A percentile compares a stretch with the other conserved stretches of the same genome.
Evolutionary conservation across 208 protist genomes (phyloP).

Genomic region (Angomonas ambiguus): DNA sequence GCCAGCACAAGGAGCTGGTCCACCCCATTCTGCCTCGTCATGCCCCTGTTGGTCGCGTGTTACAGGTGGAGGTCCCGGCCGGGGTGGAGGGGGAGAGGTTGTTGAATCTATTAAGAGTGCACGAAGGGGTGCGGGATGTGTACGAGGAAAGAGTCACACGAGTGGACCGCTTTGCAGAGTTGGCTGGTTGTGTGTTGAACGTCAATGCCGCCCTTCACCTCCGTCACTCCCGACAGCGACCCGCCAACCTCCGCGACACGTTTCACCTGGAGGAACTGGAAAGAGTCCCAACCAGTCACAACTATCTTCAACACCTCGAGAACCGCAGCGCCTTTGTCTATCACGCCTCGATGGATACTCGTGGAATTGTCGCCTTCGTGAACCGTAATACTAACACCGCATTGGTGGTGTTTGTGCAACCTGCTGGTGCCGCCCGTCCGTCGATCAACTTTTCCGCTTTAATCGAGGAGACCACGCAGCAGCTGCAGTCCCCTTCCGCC

Average conservation of each 20-base stretch:
- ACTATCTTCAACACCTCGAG: constrained; percentile 45
- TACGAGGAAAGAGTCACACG: constrained; percentile 71
- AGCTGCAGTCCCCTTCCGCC: constrained; percentile 22
- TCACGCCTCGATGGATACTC: constrained; percentile 55
- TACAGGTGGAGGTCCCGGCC: constrained; percentile 50
- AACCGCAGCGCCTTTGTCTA: constrained; percentile 75
- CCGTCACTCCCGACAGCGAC: constrained; percentile 29
- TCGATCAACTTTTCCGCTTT: constrained; percentile 57
- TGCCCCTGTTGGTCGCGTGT: constrained; percentile 25
- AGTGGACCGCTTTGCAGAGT: constrained; percentile 51
- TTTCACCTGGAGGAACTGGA: constrained; percentile 74
- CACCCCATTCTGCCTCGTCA: constrained; percentile 64
- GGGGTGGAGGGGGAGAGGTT: constrained; percentile 53
- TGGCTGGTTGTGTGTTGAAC: constrained; percentile 57
- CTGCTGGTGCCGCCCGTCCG: constrained; percentile 61
- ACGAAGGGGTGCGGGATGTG: constrained; percentile 61
- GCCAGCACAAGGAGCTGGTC: constrained; percentile 25
- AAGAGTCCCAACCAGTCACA: constrained; percentile 16
- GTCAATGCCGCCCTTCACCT: constrained; percentile 58
- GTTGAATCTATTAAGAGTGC: constrained; percentile 59
- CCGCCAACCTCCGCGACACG: constrained; percentile 46
- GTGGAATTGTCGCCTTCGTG: constrained; percentile 64
- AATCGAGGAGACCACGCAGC: constrained; percentile 49
- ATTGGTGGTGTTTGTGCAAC: constrained; percentile 72
- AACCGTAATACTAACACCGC: constrained; percentile 48